Percentiles rank a stretch among this genome's conserved stretches.
These are phyloP conservation scores for Penicillium fimorum DNA, from an alignment of 495 filamentous ascomycete genomes.

Conservation along the genomic window DNA sequence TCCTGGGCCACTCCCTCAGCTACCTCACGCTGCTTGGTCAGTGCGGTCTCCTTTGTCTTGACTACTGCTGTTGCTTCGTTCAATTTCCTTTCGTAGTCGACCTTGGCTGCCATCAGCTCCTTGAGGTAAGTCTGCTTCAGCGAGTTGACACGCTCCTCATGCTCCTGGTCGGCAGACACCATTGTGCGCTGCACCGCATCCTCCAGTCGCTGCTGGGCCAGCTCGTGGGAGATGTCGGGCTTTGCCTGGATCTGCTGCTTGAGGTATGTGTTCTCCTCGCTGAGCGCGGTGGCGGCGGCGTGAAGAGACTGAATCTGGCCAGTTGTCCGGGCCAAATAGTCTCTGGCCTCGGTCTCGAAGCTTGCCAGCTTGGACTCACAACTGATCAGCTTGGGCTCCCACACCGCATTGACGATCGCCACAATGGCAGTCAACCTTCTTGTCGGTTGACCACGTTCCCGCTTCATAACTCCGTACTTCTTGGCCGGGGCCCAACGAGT, in stretches of 20 bases:
- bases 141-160: neutral
- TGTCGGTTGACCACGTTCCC: neutral
- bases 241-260: neutral
- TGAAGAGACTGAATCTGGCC: neutral
- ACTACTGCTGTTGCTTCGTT: neutral
- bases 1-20: neutral
- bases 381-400: neutral
- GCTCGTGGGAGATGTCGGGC: neutral
- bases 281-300: neutral
- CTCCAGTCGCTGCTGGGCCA: neutral
- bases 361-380: neutral
- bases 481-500: conserved; percentile 1
- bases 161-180: neutral
- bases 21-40: neutral
- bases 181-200: neutral
- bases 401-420: neutral
- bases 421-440: neutral
- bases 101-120: conserved; percentile 1
- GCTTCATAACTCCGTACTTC: neutral
- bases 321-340: neutral
- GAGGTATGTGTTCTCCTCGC: neutral
- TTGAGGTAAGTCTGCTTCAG: neutral
- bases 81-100: neutral
- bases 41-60: neutral
- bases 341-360: neutral